These are phyloP conservation scores for Suhomyces bribrorum DNA, from an alignment of 1,139 yeast genomes.

Conservation along the genomic window DNA sequence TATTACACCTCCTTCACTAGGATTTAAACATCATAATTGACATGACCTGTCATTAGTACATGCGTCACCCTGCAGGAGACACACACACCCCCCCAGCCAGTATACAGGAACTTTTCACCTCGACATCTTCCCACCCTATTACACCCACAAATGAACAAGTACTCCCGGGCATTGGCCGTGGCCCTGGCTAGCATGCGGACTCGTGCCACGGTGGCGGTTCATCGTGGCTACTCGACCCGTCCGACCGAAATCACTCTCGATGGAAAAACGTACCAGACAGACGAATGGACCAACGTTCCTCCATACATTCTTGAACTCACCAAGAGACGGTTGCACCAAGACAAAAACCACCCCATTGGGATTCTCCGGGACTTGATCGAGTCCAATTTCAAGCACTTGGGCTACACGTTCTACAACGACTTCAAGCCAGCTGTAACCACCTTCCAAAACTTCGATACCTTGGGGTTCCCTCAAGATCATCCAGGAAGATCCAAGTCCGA, in stretches of 20 bases:
- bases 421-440: constrained; percentile 84
- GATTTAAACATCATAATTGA: too few species aligned
- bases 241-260: constrained; percentile 44
- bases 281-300: constrained; percentile 86
- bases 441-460: constrained; percentile 82
- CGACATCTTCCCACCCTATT: too few species aligned
- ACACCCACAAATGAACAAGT: neutral
- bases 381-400: constrained; percentile 60
- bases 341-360: constrained; percentile 85
- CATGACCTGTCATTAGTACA: too few species aligned
- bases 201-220: neutral
- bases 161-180: neutral
- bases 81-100: too few species aligned
- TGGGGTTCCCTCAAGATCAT: constrained; percentile 89
- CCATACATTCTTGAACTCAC: constrained; percentile 69
- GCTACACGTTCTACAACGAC: constrained; percentile 78
- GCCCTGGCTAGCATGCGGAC: neutral
- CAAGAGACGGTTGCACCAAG: constrained; percentile 70
- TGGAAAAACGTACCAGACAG: constrained; percentile 58
- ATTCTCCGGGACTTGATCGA: constrained; percentile 77
- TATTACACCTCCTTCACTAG: neutral
- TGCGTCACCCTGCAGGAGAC: too few species aligned
- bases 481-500: constrained; percentile 93
- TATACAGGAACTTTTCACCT: neutral
- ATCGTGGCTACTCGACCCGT: constrained; percentile 11